Evolutionary conservation across 305 asterid genomes (phyloP), one percentile per base, ranked within the genome.

Genomic region (Solanum hybrid): DNA sequence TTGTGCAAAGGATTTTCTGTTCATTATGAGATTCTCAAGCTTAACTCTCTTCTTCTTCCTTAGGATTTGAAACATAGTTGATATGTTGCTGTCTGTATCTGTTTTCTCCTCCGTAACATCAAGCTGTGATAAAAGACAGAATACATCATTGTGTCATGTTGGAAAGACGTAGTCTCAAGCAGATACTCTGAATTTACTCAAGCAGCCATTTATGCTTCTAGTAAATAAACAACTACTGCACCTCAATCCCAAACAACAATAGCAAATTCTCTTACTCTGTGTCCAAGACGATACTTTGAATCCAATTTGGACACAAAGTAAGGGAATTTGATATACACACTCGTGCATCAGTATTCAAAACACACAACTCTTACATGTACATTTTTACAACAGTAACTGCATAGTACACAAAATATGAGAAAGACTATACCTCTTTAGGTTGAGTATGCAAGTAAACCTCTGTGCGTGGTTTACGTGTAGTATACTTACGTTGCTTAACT

Each of bases 1-100:
- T 90, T 94, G 95, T 56, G 95, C 95, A 88, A 95, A 95, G 34
- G 96, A 95, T 32, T 34, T 31, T 88, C 90, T 88, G 90, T 92
- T 93, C 88, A 93, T 29, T 13, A 95, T 79, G 66, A 95, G 92
- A 91, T 91, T 92, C 82, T 95, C 96, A 60, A 93, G 90, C 85
- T 84, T 80, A 32, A 90, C 93, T 77, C 34, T 91, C 40, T 82
- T 92, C 89, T 91, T 86, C 86, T 87, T 88, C 90, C 82, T 93
- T 35, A 95, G 78, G 79, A 89, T 81, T 79, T 88, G 92, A 89
- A 92, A 95, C 97, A 95, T 92, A 22, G 40, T 56, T 2, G 15
- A 75, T 19, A 93, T 88, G 88, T 92, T 93, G 81, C 60, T 85
- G 26, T 92, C 94, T 0, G 96, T 95, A 85, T 93, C 93, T 1